These are phyloP conservation scores for Solanum chmielewskii DNA, from an alignment of 257 asterid genomes.

Conservation along the genomic window DNA sequence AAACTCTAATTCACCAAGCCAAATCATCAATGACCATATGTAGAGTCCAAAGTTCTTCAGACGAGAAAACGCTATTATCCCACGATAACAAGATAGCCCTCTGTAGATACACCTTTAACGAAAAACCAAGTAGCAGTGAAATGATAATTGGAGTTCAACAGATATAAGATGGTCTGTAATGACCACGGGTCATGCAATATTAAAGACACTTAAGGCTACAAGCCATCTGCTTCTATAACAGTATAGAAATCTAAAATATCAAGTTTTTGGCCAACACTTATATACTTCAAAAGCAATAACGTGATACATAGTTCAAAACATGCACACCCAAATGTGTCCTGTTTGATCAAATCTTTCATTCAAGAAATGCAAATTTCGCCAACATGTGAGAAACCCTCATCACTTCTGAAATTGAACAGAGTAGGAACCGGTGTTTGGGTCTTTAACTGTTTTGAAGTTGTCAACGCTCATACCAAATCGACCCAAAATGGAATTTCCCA, in stretches of 20 bases:
- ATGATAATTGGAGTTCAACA: background rate
- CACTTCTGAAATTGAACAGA: conserved; percentile 50
- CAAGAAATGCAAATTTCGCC: background rate
- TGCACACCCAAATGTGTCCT: background rate
- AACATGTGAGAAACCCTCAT: background rate
- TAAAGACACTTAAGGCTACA: background rate
- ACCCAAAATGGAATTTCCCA: conserved; percentile 85
- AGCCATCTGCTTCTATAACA: background rate
- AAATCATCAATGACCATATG: too few species aligned
- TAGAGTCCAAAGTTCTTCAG: too few species aligned
- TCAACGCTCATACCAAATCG: conserved; percentile 93
- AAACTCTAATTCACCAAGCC: background rate
- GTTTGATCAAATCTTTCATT: background rate
- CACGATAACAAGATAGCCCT: background rate
- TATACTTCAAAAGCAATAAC: background rate
- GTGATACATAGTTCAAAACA: background rate
- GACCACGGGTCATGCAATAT: background rate
- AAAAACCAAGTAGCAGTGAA: background rate
- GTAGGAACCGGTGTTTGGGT: conserved; percentile 87
- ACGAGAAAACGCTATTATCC: too few species aligned
- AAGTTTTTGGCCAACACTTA: background rate
- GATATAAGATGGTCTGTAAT: background rate
- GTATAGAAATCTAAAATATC: background rate
- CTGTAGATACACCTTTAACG: background rate
- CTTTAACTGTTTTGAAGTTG: conserved; percentile 87